Evolutionary conservation across 345 rosid species (phyloP).

Genomic region (Boechera stricta): DNA sequence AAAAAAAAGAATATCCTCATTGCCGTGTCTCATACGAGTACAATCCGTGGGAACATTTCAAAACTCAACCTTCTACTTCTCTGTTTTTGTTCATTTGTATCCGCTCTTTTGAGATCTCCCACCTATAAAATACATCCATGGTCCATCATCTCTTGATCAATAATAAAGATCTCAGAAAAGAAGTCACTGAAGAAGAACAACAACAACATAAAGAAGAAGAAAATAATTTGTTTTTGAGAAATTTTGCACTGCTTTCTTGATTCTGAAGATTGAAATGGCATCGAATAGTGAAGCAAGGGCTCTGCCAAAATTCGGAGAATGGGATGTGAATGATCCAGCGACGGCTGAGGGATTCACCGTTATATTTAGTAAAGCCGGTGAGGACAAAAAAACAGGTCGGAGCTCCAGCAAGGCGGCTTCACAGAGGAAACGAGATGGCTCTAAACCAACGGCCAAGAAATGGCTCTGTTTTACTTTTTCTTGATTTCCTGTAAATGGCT

Average conservation of each 20-base stretch:
- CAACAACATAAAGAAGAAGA: neutral
- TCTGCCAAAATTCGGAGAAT: constrained; percentile 52
- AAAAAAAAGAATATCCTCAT: constrained; percentile 3
- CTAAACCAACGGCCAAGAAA: constrained; percentile 42
- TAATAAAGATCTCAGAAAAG: neutral
- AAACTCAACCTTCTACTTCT: constrained; percentile 8
- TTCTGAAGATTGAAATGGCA: constrained; percentile 37
- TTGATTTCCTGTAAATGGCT: constrained; percentile 7
- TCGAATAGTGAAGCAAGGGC: constrained; percentile 43
- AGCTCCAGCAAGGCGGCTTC: constrained; percentile 36
- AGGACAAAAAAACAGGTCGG: constrained; percentile 49
- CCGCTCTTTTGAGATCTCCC: constrained; percentile 14
- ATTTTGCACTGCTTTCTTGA: constrained; percentile 27
- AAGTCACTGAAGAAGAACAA: neutral
- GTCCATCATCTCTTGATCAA: constrained; percentile 12
- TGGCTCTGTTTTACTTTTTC: constrained; percentile 50
- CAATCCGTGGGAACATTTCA: constrained; percentile 24
- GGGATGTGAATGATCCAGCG: constrained; percentile 58
- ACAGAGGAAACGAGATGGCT: constrained; percentile 37
- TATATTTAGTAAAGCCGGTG: constrained; percentile 52
- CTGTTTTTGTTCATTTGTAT: constrained; percentile 21
- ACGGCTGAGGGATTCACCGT: constrained; percentile 52
- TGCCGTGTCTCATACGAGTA: constrained; percentile 37
- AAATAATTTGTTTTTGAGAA: neutral
- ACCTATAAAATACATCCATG: neutral